Base-by-base conservation (phyloP, 139 green algal genomes). In the Zygnema cylindricum region DNA sequence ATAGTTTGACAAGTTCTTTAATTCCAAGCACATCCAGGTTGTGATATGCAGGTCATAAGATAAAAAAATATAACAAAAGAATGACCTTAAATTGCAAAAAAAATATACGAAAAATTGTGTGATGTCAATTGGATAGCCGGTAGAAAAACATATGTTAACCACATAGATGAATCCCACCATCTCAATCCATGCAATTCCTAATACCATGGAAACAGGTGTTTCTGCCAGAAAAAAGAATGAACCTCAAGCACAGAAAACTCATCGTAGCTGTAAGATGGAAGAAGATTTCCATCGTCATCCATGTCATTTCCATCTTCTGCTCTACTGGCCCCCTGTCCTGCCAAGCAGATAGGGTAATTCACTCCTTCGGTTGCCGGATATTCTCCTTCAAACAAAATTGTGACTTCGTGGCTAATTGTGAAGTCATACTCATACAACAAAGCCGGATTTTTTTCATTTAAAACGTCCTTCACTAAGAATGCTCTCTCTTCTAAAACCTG, bases 341-440 rank as follows among this genome's bases (percentile, higher is more conserved):
- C 85, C 35, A 90, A 55, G 35, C 85, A 90, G 21, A 76, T 90
- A 33, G 85, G 85, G 63, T 90, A 90, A 2, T 90, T 77, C 22
- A 90, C 77, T 30, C 85, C 85, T 79, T 90, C 85, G 11, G 85
- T 90, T 69, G 85, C 32, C n/a, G n/a, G 39, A 79, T 54, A 90
- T 40, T 84, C 76, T 55, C 81, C 85, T 69, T 87, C 85, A 23
- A 88, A 90, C 39, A 78, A 42, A 55, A 90, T 82, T 41, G 77
- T 49, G 40, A 90, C 39, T 69, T 90, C 85, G 85, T 90, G 75
- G 78, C 85, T 90, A 35, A 88, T 57, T 0, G 49, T 33, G 32
- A 90, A 90, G 76, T 90, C 85, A 55, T 90, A 88, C 85, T 90
- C 81, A 78, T 90, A 90, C 2, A 90, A 25, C 11, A 90, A 76